Evolutionary conservation across 148 eudicot genomes (phyloP).

Genomic region (Fagopyrum esculentum): DNA sequence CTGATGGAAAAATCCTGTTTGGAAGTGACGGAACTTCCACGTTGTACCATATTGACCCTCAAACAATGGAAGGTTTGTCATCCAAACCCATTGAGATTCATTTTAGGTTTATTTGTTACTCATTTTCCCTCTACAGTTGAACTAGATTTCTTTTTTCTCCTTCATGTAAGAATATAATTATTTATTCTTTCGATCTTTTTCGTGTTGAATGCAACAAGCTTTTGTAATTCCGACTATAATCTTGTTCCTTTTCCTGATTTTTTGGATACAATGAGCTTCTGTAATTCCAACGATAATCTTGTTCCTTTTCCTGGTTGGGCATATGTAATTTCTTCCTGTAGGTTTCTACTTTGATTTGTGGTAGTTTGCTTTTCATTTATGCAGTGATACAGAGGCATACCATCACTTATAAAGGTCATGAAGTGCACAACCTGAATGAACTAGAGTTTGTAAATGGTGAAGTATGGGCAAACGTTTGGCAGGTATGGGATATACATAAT

Average conservation of each 20-base stretch:
- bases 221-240: background rate
- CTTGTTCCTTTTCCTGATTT: background rate
- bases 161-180: background rate
- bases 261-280: slow-evolving; percentile 7
- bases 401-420: slow-evolving; percentile 52
- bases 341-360: background rate
- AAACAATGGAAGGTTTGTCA: slow-evolving; percentile 56
- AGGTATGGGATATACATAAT: slow-evolving; percentile 31
- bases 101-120: background rate
- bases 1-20: slow-evolving; percentile 70
- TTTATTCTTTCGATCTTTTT: background rate
- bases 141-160: background rate
- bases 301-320: background rate
- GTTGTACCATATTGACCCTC: slow-evolving; percentile 71
- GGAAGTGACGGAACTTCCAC: slow-evolving; percentile 95
- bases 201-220: slow-evolving; percentile 8
- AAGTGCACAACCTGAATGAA: slow-evolving; percentile 78
- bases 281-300: background rate
- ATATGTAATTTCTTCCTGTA: background rate
- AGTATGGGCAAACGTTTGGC: slow-evolving; percentile 96
- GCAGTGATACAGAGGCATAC: slow-evolving; percentile 51
- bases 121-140: background rate
- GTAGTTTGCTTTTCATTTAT: slow-evolving; percentile 16
- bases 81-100: background rate
- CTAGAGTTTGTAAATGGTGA: slow-evolving; percentile 81